A percentile compares a stretch with the other conserved stretches of the same genome.
Conservation (phyloP, 345 rosid species). For the Syzygium grande region DNA sequence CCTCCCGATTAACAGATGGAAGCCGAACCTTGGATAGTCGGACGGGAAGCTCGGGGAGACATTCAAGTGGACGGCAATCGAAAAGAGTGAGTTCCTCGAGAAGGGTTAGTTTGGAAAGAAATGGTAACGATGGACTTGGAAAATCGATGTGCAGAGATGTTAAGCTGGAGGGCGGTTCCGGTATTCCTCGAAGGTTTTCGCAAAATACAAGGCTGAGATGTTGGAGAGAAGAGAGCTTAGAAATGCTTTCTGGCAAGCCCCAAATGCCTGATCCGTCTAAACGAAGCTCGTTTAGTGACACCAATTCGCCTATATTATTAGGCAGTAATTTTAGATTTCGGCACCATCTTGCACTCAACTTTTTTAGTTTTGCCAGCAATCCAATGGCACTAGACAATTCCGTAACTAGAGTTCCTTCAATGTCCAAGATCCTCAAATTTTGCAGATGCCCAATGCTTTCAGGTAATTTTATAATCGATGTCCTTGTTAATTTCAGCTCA, state of each 20-base stretch:
- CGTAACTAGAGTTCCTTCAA: not conserved
- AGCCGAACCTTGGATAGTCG: not conserved
- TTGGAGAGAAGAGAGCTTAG: not conserved
- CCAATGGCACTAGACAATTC: not conserved
- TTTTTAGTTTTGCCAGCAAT: not conserved
- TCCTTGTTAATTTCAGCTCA: not conserved
- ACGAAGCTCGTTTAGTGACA: not conserved
- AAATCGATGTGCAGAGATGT: not conserved
- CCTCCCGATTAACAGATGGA: no score
- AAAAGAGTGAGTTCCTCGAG: not conserved
- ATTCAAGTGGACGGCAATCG: not conserved
- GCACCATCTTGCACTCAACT: accelerated
- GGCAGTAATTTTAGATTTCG: not conserved
- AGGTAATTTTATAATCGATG: not conserved
- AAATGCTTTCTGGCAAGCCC: not conserved
- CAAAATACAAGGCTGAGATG: accelerated
- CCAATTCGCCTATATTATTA: not conserved
- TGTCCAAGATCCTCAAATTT: not conserved
- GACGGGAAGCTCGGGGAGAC: not conserved
- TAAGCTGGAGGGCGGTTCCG: not conserved
- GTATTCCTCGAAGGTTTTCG: not conserved
- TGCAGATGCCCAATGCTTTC: not conserved
- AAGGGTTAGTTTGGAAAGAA: not conserved
- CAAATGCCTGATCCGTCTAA: not conserved
- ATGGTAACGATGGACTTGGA: not conserved